Base-by-base conservation (phyloP, 148 eudicot species). In the Spergularia marina region DNA sequence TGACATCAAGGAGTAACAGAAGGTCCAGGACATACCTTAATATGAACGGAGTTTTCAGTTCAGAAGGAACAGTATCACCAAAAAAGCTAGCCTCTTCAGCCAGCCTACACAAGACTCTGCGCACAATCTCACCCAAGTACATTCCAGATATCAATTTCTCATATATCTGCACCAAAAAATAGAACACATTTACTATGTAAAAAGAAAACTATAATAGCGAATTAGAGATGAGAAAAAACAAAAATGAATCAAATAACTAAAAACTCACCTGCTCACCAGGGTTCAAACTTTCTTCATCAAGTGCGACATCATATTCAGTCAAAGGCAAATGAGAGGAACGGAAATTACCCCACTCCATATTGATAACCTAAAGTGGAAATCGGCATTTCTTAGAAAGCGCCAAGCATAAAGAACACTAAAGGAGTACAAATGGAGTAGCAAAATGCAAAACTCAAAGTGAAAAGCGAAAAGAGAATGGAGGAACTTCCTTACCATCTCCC, bases 301-400 rank as follows among this genome's bases (percentile, higher is more conserved):
- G 83, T 36, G 82, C 86, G 13, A 51, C 58, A 75, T 93, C 98
- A 68, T 87, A 90, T 60, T 90, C 98, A 12, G 96, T 87, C 67
- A 87, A 47, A 51, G 98, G 98, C 78, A 93, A 87, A 77, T 93
- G 89, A 30, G 96, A 83, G 49, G 95, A 90, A 34, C 86, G 83
- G 86, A 93, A 93, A 82, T 87, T 93, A 65, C 98, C 98, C 96
- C 98, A 93, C 76, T 93, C 98, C 96, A 85, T 93, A 82, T 93
- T 93, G 55, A 93, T 90, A 72, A 90, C 96, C 98, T 93, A 72
- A 66, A 87, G 53, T 11, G n/a, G 39, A 36, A 76, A 49, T 34
- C 3, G 14, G 57, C 10, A 6, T 25, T 12, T 30, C 64, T 41
- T 47, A 15, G 5, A 64, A 44, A 6, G 39, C 10, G 15, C 8